Evolutionary conservation across 1,139 yeast species (phyloP).

Genomic region (Candida smagusa): DNA sequence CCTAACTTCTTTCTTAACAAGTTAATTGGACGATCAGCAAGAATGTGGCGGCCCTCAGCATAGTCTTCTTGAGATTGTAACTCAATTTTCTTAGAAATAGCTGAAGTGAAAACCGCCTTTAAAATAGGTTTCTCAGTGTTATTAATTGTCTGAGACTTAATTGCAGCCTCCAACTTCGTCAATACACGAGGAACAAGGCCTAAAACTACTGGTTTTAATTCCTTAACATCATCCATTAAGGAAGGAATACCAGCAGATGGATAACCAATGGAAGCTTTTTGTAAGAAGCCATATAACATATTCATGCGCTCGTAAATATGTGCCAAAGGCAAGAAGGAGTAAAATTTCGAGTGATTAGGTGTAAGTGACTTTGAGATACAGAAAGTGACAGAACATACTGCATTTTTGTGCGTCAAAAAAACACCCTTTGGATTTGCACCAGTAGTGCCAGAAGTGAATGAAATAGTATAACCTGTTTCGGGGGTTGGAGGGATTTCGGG

Average conservation of each 20-base stretch:
- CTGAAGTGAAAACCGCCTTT: constrained; percentile 24
- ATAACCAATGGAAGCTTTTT: constrained; percentile 35
- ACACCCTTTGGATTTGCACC: constrained; percentile 40
- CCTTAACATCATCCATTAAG: constrained; percentile 35
- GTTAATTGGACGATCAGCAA: constrained; percentile 28
- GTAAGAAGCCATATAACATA: constrained; percentile 22
- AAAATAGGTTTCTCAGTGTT: constrained; percentile 37
- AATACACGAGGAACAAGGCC: constrained; percentile 23
- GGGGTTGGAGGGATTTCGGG: constrained; percentile 20
- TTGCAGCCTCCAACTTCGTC: constrained; percentile 22
- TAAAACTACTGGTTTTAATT: constrained; percentile 27
- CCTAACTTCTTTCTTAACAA: constrained; percentile 36
- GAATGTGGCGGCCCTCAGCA: constrained; percentile 24
- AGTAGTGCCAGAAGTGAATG: constrained; percentile 39
- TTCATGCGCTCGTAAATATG: constrained; percentile 60
- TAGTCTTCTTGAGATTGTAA: constrained; percentile 30
- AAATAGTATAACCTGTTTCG: constrained; percentile 22
- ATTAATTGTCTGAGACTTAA: constrained; percentile 25
- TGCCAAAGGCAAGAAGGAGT: constrained; percentile 58
- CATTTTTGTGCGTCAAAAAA: constrained; percentile 28
- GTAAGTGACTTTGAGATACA: constrained; percentile 12
- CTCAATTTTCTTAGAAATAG: constrained; percentile 29
- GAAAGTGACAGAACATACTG: constrained; percentile 25
- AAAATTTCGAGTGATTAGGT: constrained; percentile 10
- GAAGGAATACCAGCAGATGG: constrained; percentile 37